Conservation (phyloP, 2,329 filamentous ascomycete genomes). For the Raffaelea arxii region DNA sequence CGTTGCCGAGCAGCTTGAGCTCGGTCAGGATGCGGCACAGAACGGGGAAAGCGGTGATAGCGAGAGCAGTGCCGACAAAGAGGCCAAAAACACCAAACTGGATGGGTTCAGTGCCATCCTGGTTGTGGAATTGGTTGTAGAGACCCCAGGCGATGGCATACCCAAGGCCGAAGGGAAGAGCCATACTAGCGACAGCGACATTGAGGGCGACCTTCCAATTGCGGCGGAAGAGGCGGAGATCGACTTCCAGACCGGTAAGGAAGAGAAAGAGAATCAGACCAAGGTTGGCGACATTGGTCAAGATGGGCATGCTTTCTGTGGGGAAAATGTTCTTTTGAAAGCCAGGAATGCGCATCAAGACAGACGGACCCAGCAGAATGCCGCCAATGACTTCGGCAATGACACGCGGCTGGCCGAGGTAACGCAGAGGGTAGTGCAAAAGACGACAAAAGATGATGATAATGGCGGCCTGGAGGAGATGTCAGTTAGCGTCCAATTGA, state of each 20-base stretch:
- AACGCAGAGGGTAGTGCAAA: constrained; percentile 61
- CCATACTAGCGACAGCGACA: constrained; percentile 72
- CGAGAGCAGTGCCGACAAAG: constrained; percentile 88
- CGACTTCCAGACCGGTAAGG: constrained; percentile 78
- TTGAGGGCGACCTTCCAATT: constrained; percentile 75
- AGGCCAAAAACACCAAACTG: constrained; percentile 46
- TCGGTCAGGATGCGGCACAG: constrained; percentile 90
- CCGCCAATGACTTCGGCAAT: constrained; percentile 66
- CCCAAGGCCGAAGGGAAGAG: constrained; percentile 73
- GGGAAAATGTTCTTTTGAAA: constrained; percentile 75
- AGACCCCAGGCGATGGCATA: constrained; percentile 73
- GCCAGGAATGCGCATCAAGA: constrained; percentile 76
- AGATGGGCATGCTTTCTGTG: constrained; percentile 58
- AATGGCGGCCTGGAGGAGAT: constrained; percentile 42
- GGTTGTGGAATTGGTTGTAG: constrained; percentile 58
- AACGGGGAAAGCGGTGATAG: constrained; percentile 86
- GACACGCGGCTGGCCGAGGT: constrained; percentile 63
- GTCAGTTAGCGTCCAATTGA: neutral
- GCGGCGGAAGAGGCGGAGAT: constrained; percentile 63
- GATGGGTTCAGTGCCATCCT: constrained; percentile 29
- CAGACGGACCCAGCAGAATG: constrained; percentile 74
- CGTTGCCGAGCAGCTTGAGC: constrained; percentile 72
- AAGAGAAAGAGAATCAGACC: constrained; percentile 81
- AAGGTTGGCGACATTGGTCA: constrained; percentile 72
- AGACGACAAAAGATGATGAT: constrained; percentile 67